Base-by-base conservation (phyloP, 192 early-diverging fungal species). In the Gaertneriomyces sp. region DNA sequence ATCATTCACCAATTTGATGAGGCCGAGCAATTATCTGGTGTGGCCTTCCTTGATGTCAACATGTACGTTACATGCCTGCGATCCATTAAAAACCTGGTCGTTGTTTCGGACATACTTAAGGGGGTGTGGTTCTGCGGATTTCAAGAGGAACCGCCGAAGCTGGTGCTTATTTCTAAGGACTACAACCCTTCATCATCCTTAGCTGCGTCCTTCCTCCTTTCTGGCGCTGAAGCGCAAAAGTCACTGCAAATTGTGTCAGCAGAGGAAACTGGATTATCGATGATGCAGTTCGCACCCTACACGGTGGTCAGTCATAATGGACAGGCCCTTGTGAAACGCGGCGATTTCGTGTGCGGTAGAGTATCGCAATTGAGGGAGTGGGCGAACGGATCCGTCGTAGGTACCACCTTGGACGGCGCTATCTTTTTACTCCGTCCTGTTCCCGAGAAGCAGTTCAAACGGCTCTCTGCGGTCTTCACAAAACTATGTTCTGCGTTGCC, bases 41-140 rank as follows among this genome's bases (percentile, higher is more conserved):
- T 99, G 33, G 95, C 94, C 0, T 99, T 99, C 64, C 78, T 97
- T 42, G 94, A 98, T 74, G 89, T 93, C 10, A 92, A 91, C 71
- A 88, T 91, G 42, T 98, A 90, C 79, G 92, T 95, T 10, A 90
- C 84, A 38, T 85, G 84, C 52, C 76, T 95, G 33, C 78, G 76
- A 5, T 80, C 92, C 0, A 82, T 99, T 63, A 96, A 94, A 70
- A 93, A 93, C 60, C 88, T 92, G 42, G 84, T 98, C 53, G 69
- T 95, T 14, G 71, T 97, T 4, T 92, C 89, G 50, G 97, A 99
- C 72, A 80, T 90, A 20, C 79, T 85, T 68, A 93, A 93, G 69
- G 88, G 91, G 20, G 78, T 93, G 5, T 91, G 91, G 86, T 93
- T 99, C 60, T 74, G 91, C 4, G 94, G 89, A 6, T 95, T 96